Percentiles rank a stretch among this genome's conserved stretches.
phyloP scores from a whole-genome alignment of 495 filamentous ascomycete genomes.

The Talaromyces borbonicus region DNA sequence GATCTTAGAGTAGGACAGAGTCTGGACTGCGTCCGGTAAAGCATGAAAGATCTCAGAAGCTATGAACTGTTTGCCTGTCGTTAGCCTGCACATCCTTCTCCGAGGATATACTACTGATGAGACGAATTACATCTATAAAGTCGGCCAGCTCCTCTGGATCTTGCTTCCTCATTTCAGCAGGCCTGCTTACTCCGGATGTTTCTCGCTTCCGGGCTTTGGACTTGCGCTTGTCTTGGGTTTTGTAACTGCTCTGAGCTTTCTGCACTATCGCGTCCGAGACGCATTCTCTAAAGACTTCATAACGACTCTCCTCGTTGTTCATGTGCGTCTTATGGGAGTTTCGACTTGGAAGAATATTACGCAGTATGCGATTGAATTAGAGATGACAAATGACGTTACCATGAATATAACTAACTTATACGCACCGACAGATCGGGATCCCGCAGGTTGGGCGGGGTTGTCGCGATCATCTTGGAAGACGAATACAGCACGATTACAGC shows the following conservation, averaged over 20 bases:
- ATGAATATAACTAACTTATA: too few relatives aligned
- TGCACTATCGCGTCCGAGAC: conserved; percentile 47
- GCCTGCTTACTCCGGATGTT: too few relatives aligned
- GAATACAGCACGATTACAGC: too few relatives aligned
- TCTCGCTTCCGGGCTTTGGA: conserved; percentile 17
- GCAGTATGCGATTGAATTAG: background rate
- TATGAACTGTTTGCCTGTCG: conserved; percentile 48
- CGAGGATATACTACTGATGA: background rate
- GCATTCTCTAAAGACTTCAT: conserved; percentile 61
- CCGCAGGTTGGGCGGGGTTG: too few relatives aligned
- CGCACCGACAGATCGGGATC: too few relatives aligned
- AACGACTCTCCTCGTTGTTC: conserved; percentile 40
- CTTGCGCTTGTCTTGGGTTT: conserved; percentile 34
- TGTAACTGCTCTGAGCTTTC: conserved; percentile 34
- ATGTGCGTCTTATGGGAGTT: conserved; percentile 10
- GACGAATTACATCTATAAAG: conserved; percentile 51
- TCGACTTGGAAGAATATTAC: background rate
- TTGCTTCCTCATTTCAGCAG: conserved; percentile 13
- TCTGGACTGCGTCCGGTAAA: conserved; percentile 50
- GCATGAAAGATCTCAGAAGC: conserved; percentile 55
- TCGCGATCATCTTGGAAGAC: too few relatives aligned
- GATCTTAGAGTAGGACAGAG: conserved; percentile 48
- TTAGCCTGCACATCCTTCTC: conserved; percentile 2
- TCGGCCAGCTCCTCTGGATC: conserved; percentile 63
- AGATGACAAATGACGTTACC: conserved; percentile 1